phyloP scores from a whole-genome alignment of 2,329 filamentous ascomycete species.

The Colletotrichum spaethianum region DNA sequence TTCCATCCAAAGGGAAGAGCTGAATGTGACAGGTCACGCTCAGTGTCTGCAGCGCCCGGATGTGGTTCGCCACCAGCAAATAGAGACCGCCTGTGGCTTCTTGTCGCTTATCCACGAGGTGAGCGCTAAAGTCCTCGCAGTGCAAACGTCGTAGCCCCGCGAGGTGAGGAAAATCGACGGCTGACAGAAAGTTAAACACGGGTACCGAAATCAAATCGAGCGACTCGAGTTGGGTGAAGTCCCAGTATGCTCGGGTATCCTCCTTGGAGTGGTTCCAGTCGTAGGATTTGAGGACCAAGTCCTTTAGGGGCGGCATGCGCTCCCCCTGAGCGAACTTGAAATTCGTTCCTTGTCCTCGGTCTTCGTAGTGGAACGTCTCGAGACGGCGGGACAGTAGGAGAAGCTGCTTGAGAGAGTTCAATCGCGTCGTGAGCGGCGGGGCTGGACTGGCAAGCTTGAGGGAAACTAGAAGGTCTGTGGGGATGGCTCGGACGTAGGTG shows the following conservation, averaged over 20 bases:
- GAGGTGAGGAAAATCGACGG: slow-evolving; percentile 56
- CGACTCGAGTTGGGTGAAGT: slow-evolving; percentile 59
- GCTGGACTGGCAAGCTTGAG: slow-evolving; percentile 57
- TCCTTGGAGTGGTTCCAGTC: slow-evolving; percentile 61
- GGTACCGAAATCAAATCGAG: slow-evolving; percentile 61
- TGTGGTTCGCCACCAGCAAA: slow-evolving; percentile 54
- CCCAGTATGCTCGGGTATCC: slow-evolving; percentile 60
- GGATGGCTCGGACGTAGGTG: slow-evolving; percentile 56
- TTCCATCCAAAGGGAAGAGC: slow-evolving; percentile 56
- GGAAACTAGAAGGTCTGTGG: slow-evolving; percentile 55
- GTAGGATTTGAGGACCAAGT: slow-evolving; percentile 61
- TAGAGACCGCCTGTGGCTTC: slow-evolving; percentile 59
- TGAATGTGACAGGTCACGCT: slow-evolving; percentile 58
- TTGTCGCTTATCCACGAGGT: slow-evolving; percentile 53
- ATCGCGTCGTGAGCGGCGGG: slow-evolving; percentile 57
- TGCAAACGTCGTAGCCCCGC: slow-evolving; percentile 54
- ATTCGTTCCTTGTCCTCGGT: slow-evolving; percentile 60
- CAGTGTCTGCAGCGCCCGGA: slow-evolving; percentile 54
- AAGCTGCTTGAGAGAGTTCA: slow-evolving; percentile 59
- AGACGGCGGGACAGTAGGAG: slow-evolving; percentile 54
- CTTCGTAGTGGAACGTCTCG: slow-evolving; percentile 58
- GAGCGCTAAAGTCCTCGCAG: slow-evolving; percentile 62
- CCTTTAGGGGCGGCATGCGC: slow-evolving; percentile 58
- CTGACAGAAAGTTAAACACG: slow-evolving; percentile 59
- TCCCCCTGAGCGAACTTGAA: slow-evolving; percentile 58